Conservation (phyloP, 2,329 filamentous ascomycete species). For the Fusarium luffae region DNA sequence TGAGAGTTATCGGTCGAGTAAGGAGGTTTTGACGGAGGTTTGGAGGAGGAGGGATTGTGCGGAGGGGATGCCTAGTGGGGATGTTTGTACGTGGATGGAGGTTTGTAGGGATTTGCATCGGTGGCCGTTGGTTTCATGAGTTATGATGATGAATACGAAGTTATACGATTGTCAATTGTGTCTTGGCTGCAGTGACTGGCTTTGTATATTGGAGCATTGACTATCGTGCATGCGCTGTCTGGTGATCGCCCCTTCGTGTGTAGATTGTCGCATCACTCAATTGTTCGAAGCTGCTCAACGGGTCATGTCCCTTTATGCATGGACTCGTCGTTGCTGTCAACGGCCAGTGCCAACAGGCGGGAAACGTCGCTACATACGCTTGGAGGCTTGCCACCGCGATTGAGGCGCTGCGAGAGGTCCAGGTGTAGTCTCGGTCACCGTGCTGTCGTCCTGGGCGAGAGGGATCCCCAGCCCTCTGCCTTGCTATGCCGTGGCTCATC, state of each 20-base stretch:
- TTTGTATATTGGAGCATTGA: no score
- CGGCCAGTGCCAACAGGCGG: no score
- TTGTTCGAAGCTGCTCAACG: no score
- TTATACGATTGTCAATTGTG: background rate
- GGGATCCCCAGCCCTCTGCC: background rate
- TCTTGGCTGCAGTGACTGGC: no score
- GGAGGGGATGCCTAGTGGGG: slow-evolving; percentile 14
- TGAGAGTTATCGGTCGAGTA: slow-evolving; percentile 34
- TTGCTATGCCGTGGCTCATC: background rate
- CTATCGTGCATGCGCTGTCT: no score
- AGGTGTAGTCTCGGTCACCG: no score
- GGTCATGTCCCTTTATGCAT: no score
- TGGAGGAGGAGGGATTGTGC: slow-evolving; percentile 38
- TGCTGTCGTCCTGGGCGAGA: background rate
- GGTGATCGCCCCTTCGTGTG: no score
- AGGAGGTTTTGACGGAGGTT: slow-evolving; percentile 33
- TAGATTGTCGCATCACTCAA: no score
- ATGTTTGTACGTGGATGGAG: slow-evolving; percentile 42
- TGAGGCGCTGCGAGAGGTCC: background rate
- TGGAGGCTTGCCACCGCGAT: background rate
- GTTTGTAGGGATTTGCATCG: slow-evolving; percentile 36
- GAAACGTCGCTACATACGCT: background rate
- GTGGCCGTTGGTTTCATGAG: slow-evolving; percentile 34
- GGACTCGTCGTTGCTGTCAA: no score
- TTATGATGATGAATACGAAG: background rate